Conservation (phyloP, 257 asterid species). For the Lavandula angustifolia region DNA sequence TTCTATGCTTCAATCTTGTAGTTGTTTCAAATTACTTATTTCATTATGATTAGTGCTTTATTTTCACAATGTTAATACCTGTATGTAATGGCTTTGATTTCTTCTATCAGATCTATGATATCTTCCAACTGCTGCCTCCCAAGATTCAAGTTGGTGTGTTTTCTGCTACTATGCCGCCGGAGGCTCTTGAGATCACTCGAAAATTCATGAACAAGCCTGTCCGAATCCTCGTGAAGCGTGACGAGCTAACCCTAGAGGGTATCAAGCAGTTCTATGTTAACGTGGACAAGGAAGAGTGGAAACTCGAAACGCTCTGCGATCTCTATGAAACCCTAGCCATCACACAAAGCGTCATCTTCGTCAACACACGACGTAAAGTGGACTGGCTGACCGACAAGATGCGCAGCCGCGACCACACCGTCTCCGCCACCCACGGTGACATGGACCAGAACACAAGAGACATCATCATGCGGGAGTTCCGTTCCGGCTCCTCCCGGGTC, state of each 20-base stretch:
- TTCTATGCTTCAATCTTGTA: too few relatives aligned
- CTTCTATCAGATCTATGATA: constrained; percentile 42
- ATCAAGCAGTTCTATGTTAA: too few relatives aligned
- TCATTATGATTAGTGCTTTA: too few relatives aligned
- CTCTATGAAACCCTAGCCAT: constrained; percentile 46
- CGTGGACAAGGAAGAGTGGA: too few relatives aligned
- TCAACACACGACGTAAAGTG: constrained; percentile 63
- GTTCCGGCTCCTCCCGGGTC: constrained; percentile 63
- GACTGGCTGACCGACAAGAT: constrained; percentile 43
- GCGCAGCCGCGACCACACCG: too few relatives aligned
- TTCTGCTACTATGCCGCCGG: constrained; percentile 17
- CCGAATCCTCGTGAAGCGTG: constrained; percentile 61
- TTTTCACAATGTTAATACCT: too few relatives aligned
- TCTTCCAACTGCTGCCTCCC: constrained; percentile 61
- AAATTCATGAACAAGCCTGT: constrained; percentile 67
- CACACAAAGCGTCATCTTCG: constrained; percentile 65
- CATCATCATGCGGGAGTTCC: constrained; percentile 62
- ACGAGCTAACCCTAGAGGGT: constrained; percentile 57
- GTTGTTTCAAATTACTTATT: background rate
- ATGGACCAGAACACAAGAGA: constrained; percentile 69
- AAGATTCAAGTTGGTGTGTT: constrained; percentile 67
- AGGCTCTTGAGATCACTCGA: constrained; percentile 64
- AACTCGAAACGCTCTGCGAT: too few relatives aligned
- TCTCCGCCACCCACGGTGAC: constrained; percentile 24
- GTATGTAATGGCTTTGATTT: background rate